Percentiles rank a stretch among this genome's conserved stretches.
Conservation (phyloP, 371 early-diverging fungal species). For the Mucor lusitanicus region DNA sequence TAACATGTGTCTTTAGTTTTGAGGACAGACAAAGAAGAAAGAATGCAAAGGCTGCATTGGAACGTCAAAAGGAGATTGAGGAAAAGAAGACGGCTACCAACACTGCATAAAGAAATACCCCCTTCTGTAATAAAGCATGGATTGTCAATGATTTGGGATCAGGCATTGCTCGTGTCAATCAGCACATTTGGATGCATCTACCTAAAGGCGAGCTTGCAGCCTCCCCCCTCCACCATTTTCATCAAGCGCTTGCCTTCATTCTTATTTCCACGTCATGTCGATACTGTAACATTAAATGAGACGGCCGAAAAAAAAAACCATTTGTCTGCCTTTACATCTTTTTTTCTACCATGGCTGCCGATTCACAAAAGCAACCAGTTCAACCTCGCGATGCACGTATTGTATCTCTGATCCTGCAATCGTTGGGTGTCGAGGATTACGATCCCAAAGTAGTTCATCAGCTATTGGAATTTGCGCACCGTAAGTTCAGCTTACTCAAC, state of each 20-base stretch:
- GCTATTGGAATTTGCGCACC: constrained; percentile 93
- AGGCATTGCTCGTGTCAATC: too few relatives aligned
- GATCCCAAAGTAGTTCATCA: constrained; percentile 97
- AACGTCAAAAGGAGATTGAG: constrained; percentile 65
- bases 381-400: constrained; percentile 91
- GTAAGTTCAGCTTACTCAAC: constrained; percentile 43
- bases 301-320: not conserved
- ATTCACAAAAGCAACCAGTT: constrained; percentile 25
- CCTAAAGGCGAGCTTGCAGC: too few relatives aligned
- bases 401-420: constrained; percentile 89
- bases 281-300: too few relatives aligned
- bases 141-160: not conserved
- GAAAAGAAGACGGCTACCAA: constrained; percentile 44
- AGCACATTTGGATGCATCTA: too few relatives aligned
- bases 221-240: too few relatives aligned
- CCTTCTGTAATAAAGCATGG: not conserved
- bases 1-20: constrained; percentile 28
- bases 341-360: constrained; percentile 11
- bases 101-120: constrained; percentile 1
- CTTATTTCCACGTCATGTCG: too few relatives aligned
- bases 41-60: constrained; percentile 66
- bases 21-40: constrained; percentile 80
- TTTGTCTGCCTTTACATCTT: not conserved
- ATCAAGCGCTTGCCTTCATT: too few relatives aligned
- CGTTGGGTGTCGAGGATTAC: constrained; percentile 93